phyloP scores from a whole-genome alignment of 495 filamentous ascomycete genomes.

The Trichocladium antarcticum region DNA sequence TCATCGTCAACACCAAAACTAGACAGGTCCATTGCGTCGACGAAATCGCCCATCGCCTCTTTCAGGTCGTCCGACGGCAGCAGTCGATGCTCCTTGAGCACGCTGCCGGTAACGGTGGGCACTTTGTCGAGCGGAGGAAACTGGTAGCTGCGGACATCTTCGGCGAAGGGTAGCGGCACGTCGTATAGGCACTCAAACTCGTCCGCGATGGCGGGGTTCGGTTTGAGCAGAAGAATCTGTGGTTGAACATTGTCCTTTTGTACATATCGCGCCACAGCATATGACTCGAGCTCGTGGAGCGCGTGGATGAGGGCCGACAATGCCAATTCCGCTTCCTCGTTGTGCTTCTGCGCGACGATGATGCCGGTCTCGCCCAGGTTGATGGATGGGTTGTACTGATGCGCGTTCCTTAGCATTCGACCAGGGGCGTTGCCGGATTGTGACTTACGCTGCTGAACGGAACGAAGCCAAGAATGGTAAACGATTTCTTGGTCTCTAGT shows the following conservation, averaged over 20 bases:
- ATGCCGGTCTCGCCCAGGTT: slow-evolving; percentile 68
- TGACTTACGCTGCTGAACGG: slow-evolving; percentile 53
- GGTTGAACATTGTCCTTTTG: slow-evolving; percentile 69
- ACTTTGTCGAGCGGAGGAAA: slow-evolving; percentile 88
- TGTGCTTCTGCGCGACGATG: slow-evolving; percentile 59
- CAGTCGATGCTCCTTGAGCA: slow-evolving; percentile 72
- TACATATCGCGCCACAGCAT: slow-evolving; percentile 80
- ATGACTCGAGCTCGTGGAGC: slow-evolving; percentile 73
- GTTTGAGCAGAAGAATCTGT: slow-evolving; percentile 69
- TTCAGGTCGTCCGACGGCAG: slow-evolving; percentile 65
- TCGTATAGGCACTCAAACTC: slow-evolving; percentile 86
- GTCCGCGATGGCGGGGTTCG: slow-evolving; percentile 62
- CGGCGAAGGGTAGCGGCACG: slow-evolving; percentile 83
- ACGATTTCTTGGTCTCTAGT: slow-evolving; percentile 58
- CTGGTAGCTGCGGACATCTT: slow-evolving; percentile 78
- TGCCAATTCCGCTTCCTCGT: slow-evolving; percentile 65
- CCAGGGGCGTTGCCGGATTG: background rate
- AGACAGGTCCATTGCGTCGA: slow-evolving; percentile 87
- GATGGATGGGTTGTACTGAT: slow-evolving; percentile 72
- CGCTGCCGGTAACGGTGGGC: slow-evolving; percentile 78
- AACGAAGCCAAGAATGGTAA: slow-evolving; percentile 83
- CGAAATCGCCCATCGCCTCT: slow-evolving; percentile 76
- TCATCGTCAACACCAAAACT: slow-evolving; percentile 49
- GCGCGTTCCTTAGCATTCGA: slow-evolving; percentile 3
- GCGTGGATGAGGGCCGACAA: slow-evolving; percentile 86